phyloP scores from a whole-genome alignment of 176 grass and related monocot species.

The Hyparrhenia diplandra region DNA sequence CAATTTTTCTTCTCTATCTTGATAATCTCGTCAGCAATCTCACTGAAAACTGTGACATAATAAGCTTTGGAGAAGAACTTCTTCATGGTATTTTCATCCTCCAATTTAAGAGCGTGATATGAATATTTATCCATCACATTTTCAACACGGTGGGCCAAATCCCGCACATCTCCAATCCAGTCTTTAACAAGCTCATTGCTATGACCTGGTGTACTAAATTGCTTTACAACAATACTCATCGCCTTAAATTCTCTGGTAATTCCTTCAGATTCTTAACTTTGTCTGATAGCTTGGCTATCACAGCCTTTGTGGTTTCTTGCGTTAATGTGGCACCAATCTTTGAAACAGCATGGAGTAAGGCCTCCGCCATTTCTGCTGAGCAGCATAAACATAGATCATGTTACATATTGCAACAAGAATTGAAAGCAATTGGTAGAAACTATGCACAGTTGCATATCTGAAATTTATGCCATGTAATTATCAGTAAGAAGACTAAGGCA shows the following conservation, averaged over 20 bases:
- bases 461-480: background rate
- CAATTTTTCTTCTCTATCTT: background rate
- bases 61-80: background rate
- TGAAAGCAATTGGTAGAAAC: background rate
- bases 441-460: background rate
- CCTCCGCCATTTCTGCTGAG: conserved; percentile 11
- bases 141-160: background rate
- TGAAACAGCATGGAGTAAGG: background rate
- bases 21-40: background rate
- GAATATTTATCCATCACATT: conserved; percentile 22
- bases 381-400: background rate
- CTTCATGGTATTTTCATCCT: background rate
- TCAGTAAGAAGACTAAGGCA: background rate
- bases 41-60: background rate
- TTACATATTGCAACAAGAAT: background rate
- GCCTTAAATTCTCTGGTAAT: background rate
- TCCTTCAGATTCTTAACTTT: background rate
- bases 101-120: background rate
- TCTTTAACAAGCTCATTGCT: background rate
- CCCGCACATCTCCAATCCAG: conserved; percentile 3
- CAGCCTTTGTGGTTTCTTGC: background rate
- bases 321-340: background rate
- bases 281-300: background rate
- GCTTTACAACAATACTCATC: background rate
- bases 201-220: background rate